Evolutionary conservation across 1,284 basidiomycete genomes (phyloP).

Genomic region (Leccinum fuscescens): DNA sequence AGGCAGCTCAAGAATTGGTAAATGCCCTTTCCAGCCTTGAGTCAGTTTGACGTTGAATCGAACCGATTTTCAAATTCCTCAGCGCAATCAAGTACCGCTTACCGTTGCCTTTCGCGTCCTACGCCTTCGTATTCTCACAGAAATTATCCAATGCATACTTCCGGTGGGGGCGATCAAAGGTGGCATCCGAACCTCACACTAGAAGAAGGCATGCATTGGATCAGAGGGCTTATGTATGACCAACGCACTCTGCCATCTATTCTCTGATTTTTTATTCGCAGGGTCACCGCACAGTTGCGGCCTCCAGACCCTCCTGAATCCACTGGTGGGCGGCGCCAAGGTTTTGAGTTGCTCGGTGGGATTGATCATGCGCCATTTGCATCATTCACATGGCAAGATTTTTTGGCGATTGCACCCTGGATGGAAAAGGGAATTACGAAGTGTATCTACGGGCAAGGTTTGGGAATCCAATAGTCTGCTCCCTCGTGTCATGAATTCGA

Average conservation of each 20-base stretch:
- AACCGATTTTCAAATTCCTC: slow-evolving; percentile 4
- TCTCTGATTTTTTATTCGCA: slow-evolving; percentile 28
- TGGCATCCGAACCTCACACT: slow-evolving; percentile 58
- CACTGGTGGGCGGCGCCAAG: slow-evolving; percentile 41
- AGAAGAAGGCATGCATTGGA: slow-evolving; percentile 67
- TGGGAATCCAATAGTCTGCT: slow-evolving; percentile 48
- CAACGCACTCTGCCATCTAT: slow-evolving; percentile 1
- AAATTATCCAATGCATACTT: slow-evolving; percentile 71
- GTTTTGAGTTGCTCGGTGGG: slow-evolving; percentile 49
- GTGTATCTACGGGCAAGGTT: slow-evolving; percentile 64
- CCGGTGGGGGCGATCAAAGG: slow-evolving; percentile 63
- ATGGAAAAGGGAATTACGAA: slow-evolving; percentile 60
- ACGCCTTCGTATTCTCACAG: slow-evolving; percentile 51
- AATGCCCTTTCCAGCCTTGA: background rate
- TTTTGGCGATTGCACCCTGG: slow-evolving; percentile 74
- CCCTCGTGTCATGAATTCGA: background rate
- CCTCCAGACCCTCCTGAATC: slow-evolving; percentile 44
- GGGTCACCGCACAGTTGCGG: slow-evolving; percentile 64
- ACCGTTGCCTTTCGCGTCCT: slow-evolving; percentile 52
- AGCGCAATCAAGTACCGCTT: slow-evolving; percentile 19
- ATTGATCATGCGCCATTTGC: slow-evolving; percentile 57
- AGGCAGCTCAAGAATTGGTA: slow-evolving; percentile 9
- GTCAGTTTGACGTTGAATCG: background rate
- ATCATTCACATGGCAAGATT: slow-evolving; percentile 67
- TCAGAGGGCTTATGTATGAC: slow-evolving; percentile 67